These are phyloP conservation scores for Anisodus acutangulus DNA, from an alignment of 257 asterid genomes.

Conservation along the genomic window DNA sequence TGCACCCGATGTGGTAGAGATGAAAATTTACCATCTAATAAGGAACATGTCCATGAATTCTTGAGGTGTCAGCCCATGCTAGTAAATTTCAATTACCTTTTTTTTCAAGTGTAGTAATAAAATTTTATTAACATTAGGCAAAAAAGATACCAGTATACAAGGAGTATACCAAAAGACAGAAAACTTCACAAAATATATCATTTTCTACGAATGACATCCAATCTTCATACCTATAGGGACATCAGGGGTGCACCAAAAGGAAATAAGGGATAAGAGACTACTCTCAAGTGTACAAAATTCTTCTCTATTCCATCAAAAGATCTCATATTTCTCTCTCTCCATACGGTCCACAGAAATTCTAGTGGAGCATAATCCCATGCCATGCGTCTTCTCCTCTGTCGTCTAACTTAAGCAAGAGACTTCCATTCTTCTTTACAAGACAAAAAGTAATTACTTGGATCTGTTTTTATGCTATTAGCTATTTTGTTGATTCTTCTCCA, in stretches of 20 bases:
- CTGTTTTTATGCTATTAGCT: background rate
- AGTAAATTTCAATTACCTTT: background rate
- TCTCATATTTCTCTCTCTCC: background rate
- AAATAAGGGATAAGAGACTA: background rate
- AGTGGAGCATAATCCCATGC: background rate
- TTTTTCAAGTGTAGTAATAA: background rate
- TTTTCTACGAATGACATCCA: background rate
- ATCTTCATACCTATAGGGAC: background rate
- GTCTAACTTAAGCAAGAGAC: slow-evolving; percentile 8
- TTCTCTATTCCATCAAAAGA: background rate
- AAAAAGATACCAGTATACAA: background rate
- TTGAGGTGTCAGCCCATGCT: slow-evolving; percentile 9
- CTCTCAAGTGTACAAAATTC: slow-evolving; percentile 1
- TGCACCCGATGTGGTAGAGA: background rate
- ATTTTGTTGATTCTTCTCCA: slow-evolving; percentile 4
- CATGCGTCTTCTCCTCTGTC: slow-evolving; percentile 13
- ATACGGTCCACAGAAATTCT: background rate
- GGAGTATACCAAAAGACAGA: background rate
- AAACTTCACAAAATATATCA: background rate
- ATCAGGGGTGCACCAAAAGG: background rate
- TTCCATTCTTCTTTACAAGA: slow-evolving; percentile 20
- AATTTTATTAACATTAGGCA: background rate
- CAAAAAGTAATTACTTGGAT: background rate
- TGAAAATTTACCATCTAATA: slow-evolving; percentile 17
- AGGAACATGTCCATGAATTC: slow-evolving; percentile 12